Conservation (phyloP, 192 early-diverging fungal species). For the Coemansia sp. region DNA sequence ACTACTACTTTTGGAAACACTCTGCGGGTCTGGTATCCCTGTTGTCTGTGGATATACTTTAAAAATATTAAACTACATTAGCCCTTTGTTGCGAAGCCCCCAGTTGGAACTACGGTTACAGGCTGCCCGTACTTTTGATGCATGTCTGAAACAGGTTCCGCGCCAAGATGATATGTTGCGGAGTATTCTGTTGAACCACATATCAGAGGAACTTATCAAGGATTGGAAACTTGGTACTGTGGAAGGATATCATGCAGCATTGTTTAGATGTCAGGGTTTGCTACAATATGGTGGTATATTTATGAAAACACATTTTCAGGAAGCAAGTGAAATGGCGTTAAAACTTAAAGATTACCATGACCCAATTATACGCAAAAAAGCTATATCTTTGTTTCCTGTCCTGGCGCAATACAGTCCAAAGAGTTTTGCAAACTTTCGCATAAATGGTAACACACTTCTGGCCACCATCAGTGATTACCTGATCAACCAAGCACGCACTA, state of each 20-base stretch:
- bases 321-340: constrained; percentile 73
- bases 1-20: constrained; percentile 23
- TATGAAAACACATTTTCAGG: constrained; percentile 74
- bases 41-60: constrained; percentile 80
- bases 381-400: constrained; percentile 78
- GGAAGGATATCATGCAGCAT: constrained; percentile 81
- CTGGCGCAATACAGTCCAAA: constrained; percentile 75
- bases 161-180: constrained; percentile 72
- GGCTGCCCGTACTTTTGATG: constrained; percentile 78
- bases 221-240: constrained; percentile 68
- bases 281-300: constrained; percentile 80
- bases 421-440: constrained; percentile 57
- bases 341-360: constrained; percentile 77
- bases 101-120: constrained; percentile 77
- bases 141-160: constrained; percentile 77
- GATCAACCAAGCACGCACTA: constrained; percentile 68
- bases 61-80: constrained; percentile 85
- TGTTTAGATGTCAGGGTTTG: constrained; percentile 78
- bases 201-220: constrained; percentile 80
- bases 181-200: constrained; percentile 68
- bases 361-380: constrained; percentile 72
- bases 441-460: constrained; percentile 61
- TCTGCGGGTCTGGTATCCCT: constrained; percentile 56
- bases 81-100: constrained; percentile 77
- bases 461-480: constrained; percentile 74